phyloP scores from a whole-genome alignment of 257 asterid genomes.

The Thymus mandschuricus region DNA sequence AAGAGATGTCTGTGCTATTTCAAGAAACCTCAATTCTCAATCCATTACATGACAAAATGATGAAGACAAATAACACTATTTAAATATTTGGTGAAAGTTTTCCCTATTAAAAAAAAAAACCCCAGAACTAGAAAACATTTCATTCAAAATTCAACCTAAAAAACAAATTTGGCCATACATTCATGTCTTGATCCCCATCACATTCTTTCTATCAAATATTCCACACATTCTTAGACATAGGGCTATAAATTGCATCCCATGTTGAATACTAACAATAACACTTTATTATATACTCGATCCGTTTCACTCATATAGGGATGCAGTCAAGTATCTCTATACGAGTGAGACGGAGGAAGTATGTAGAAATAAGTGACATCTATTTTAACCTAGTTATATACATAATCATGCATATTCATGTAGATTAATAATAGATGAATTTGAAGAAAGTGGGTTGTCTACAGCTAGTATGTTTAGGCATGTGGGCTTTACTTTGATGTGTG shows the following conservation, averaged over 20 bases:
- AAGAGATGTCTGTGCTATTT: slow-evolving; percentile 28
- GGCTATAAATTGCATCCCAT: not conserved
- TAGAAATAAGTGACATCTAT: too few species aligned
- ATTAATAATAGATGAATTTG: not conserved
- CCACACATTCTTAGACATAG: not conserved
- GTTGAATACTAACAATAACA: too few species aligned
- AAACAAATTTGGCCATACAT: not conserved
- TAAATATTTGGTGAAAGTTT: slow-evolving; percentile 14
- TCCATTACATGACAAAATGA: slow-evolving; percentile 13
- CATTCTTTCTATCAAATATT: not conserved
- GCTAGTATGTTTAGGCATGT: slow-evolving; percentile 45
- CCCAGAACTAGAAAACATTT: not conserved
- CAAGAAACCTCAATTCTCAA: slow-evolving; percentile 27
- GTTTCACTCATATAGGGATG: too few species aligned
- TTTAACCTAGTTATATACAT: too few species aligned
- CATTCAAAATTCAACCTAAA: not conserved
- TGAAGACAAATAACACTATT: not conserved
- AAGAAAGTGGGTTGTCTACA: slow-evolving; percentile 36
- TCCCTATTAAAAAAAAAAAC: not conserved
- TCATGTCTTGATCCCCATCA: not conserved
- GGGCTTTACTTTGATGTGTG: slow-evolving; percentile 24
- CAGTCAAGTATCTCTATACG: too few species aligned
- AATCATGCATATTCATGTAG: too few species aligned
- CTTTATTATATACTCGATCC: too few species aligned
- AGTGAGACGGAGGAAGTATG: too few species aligned